phyloP scores from a whole-genome alignment of 306 rosid genomes.

The Lablab purpureus region DNA sequence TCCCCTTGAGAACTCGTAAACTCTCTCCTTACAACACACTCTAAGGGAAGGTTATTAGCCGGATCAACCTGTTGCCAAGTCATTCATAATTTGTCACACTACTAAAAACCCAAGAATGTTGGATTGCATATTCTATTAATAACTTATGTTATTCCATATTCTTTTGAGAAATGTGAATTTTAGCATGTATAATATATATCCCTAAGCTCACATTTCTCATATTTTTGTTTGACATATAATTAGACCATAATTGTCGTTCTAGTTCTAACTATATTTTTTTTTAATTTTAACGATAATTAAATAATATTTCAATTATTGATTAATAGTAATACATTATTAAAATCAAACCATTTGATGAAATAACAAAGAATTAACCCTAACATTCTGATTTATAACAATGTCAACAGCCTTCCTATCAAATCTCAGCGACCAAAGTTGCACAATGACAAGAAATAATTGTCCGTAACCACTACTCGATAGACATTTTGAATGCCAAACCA shows the following conservation, averaged over 20 bases:
- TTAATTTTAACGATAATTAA: too few relatives aligned
- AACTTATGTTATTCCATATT: not conserved
- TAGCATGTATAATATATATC: not conserved
- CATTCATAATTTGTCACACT: constrained; percentile 38
- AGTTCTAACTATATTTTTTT: not conserved
- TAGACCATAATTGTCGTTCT: not conserved
- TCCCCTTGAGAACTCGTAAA: constrained; percentile 81
- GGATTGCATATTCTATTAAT: too few relatives aligned
- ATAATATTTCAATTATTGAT: not conserved
- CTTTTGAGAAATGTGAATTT: not conserved
- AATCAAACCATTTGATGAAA: not conserved
- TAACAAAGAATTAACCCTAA: not conserved
- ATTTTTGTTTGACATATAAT: not conserved
- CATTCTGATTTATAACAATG: constrained; percentile 7
- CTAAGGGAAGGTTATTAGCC: constrained; percentile 70
- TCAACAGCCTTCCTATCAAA: constrained; percentile 7
- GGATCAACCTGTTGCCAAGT: constrained; percentile 78
- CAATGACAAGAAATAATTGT: not conserved
- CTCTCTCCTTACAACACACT: constrained; percentile 85
- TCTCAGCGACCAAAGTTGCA: not conserved
- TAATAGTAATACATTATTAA: too few relatives aligned
- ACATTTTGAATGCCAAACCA: not conserved
- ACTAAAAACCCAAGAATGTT: not conserved
- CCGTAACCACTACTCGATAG: not conserved
- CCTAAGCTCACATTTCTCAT: not conserved